Evolutionary conservation across 768 basidiomycete species (phyloP).

Genomic region (Leccinum fibrillosum): DNA sequence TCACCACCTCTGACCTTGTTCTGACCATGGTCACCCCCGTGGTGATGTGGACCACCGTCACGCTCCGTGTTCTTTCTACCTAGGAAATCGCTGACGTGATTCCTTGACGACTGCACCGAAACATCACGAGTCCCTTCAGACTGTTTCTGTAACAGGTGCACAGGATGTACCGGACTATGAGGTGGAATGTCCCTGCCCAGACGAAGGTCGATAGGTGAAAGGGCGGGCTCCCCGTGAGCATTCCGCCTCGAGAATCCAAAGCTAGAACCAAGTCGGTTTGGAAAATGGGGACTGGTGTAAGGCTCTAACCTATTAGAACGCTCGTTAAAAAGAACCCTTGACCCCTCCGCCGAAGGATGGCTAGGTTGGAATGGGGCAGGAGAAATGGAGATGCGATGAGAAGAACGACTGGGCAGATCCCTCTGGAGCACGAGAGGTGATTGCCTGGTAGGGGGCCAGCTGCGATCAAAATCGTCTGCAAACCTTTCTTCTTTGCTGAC

Average conservation of each 20-base stretch:
- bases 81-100: conserved; percentile 15
- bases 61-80: conserved; percentile 19
- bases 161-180: conserved; percentile 36
- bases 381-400: conserved; percentile 31
- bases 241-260: conserved; percentile 40
- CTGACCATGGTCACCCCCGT: conserved; percentile 17
- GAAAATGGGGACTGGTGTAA: conserved; percentile 53
- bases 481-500: conserved; percentile 87
- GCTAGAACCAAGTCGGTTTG: conserved; percentile 37
- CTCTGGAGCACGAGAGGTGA: conserved; percentile 43
- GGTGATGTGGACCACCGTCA: conserved; percentile 10
- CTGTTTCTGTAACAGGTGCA: conserved; percentile 64
- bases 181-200: conserved; percentile 44
- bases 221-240: conserved; percentile 40
- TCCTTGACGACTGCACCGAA: conserved; percentile 16
- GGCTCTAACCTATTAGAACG: conserved; percentile 88
- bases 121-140: conserved; percentile 20
- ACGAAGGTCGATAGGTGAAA: conserved; percentile 42
- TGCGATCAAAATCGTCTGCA: conserved; percentile 92
- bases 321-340: conserved; percentile 92
- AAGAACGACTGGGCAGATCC: conserved; percentile 36
- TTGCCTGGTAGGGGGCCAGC: conserved; percentile 79
- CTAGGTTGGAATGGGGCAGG: conserved; percentile 37
- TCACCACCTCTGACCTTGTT: conserved; percentile 20
- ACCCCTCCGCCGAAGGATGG: conserved; percentile 52